A percentile compares a stretch with the other conserved stretches of the same genome.
Conservation (phyloP, 768 basidiomycete species). For the Mycena albidolilacea region DNA sequence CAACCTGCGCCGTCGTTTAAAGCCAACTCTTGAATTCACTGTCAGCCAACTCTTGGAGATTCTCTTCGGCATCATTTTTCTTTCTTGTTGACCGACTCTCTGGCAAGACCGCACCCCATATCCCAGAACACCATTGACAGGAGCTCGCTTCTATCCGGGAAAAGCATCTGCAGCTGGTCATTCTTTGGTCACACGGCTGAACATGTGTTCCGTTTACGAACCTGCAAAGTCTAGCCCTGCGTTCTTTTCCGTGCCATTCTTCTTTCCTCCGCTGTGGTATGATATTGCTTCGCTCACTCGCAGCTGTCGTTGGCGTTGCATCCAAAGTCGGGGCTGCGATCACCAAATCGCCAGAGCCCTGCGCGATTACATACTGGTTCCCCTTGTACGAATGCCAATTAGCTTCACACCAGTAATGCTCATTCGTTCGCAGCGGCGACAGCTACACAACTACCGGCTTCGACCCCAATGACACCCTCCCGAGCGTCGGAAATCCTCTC, state of each 20-base stretch:
- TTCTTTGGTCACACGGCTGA: neutral
- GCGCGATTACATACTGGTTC: conserved; percentile 31
- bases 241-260: neutral
- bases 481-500: conserved; percentile 51
- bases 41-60: too few species aligned
- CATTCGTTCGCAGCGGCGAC: conserved; percentile 46
- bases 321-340: neutral
- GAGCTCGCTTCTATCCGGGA: too few species aligned
- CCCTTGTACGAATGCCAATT: conserved; percentile 25
- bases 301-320: neutral
- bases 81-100: too few species aligned
- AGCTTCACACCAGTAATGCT: neutral
- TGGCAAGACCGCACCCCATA: too few species aligned
- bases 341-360: neutral
- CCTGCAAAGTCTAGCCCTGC: neutral
- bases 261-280: neutral
- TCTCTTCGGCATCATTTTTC: too few species aligned
- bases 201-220: neutral
- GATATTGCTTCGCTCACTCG: conserved; percentile 7
- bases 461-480: conserved; percentile 43
- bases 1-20: too few species aligned
- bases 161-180: too few species aligned
- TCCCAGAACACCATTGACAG: too few species aligned
- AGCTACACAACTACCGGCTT: conserved; percentile 57
- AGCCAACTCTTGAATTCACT: too few species aligned